Conservation (phyloP, 2,329 filamentous ascomycete species). For the Thielaviopsis ethacetica region DNA sequence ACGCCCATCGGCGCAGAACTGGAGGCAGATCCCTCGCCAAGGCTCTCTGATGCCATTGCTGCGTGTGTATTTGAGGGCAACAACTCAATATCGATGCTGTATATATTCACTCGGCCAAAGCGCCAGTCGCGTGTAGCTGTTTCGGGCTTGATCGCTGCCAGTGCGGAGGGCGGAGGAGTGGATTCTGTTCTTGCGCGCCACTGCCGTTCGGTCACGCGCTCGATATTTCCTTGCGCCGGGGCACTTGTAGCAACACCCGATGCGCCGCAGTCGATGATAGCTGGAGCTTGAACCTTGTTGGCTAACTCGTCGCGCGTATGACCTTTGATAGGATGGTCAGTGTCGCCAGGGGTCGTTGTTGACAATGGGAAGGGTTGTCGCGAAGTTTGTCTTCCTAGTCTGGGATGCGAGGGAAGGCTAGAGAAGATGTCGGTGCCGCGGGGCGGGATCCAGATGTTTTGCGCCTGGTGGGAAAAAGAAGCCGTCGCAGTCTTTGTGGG, state of each 20-base stretch:
- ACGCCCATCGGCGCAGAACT: conserved; percentile 16
- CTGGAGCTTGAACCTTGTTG: not conserved
- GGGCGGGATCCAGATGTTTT: conserved; percentile 33
- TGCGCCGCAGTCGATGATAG: conserved; percentile 34
- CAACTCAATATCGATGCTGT: conserved; percentile 57
- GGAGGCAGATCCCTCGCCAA: not conserved
- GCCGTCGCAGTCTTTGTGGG: conserved; percentile 16
- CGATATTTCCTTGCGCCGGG: conserved; percentile 19
- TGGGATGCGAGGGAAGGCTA: conserved; percentile 34
- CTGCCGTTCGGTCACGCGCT: conserved; percentile 25
- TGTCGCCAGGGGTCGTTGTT: not conserved
- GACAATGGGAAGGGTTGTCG: not conserved
- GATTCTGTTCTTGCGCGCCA: conserved; percentile 24
- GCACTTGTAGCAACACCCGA: conserved; percentile 18
- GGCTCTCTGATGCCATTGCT: not conserved
- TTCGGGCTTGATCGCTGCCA: conserved; percentile 28
- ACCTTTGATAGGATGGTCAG: not conserved
- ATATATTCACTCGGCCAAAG: conserved; percentile 60
- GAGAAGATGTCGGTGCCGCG: conserved; percentile 35
- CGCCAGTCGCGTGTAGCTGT: conserved; percentile 55
- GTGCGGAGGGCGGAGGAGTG: conserved; percentile 27
- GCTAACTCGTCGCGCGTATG: not conserved
- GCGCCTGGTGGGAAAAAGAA: conserved; percentile 10
- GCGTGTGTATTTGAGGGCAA: not conserved
- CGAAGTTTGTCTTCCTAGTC: conserved; percentile 13